Percentiles rank a stretch among this genome's conserved stretches.
Conservation (phyloP, 768 basidiomycete genomes). For the Grammothele lineata region DNA sequence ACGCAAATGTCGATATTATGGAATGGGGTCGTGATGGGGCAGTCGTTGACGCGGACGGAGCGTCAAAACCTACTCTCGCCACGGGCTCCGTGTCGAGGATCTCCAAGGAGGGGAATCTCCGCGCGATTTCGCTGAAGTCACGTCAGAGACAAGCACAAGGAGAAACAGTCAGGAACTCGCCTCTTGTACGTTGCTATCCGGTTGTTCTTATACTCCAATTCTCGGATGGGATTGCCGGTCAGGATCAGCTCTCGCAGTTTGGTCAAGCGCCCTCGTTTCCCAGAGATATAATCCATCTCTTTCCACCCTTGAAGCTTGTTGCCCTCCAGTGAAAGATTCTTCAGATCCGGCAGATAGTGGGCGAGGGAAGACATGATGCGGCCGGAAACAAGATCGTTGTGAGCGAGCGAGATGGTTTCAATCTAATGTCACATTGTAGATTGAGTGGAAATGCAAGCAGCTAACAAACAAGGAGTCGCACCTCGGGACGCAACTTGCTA, state of each 20-base stretch:
- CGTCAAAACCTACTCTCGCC: slow-evolving; percentile 75
- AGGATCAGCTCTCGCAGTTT: slow-evolving; percentile 71
- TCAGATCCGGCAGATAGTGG: slow-evolving; percentile 74
- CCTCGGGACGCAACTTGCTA: slow-evolving; percentile 69
- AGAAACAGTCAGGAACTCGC: slow-evolving; percentile 35
- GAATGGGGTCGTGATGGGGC: slow-evolving; percentile 35
- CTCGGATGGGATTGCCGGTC: slow-evolving; percentile 71
- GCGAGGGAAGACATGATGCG: slow-evolving; percentile 55
- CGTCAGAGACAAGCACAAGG: neutral
- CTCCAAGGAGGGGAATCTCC: slow-evolving; percentile 76
- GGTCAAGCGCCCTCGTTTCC: slow-evolving; percentile 53
- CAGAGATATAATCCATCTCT: slow-evolving; percentile 65
- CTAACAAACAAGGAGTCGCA: slow-evolving; percentile 21
- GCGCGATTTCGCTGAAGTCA: slow-evolving; percentile 56
- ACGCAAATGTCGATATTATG: slow-evolving; percentile 72
- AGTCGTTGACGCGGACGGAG: slow-evolving; percentile 50
- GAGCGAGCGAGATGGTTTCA: slow-evolving; percentile 80
- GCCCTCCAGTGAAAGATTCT: slow-evolving; percentile 75
- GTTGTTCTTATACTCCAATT: slow-evolving; percentile 51
- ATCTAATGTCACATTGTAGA: slow-evolving; percentile 48
- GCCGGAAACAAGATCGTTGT: slow-evolving; percentile 64
- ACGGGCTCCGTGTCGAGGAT: slow-evolving; percentile 85
- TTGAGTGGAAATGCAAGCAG: too few relatives aligned
- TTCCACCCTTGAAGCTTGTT: slow-evolving; percentile 67
- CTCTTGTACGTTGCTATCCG: slow-evolving; percentile 63